phyloP scores from a whole-genome alignment of 2,329 filamentous ascomycete genomes.

The Tolypocladium guangdongense region DNA sequence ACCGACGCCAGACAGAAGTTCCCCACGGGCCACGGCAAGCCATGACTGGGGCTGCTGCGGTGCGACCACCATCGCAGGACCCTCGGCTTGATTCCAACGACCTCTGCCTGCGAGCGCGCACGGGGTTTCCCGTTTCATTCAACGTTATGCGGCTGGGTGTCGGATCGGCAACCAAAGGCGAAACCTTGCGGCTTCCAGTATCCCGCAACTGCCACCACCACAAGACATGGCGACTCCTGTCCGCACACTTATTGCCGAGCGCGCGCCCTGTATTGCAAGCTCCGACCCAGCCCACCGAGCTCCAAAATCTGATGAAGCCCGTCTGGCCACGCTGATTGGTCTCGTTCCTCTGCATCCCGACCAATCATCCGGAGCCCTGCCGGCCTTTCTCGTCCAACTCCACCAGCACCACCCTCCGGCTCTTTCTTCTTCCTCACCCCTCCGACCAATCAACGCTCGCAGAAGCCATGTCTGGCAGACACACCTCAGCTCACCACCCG shows the following conservation, averaged over 20 bases:
- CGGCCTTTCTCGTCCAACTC: conserved; percentile 6
- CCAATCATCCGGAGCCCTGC: not conserved
- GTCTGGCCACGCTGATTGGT: not conserved
- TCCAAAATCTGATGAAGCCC: not conserved
- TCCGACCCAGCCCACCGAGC: not conserved
- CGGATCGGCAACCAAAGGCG: not conserved
- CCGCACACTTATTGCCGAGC: not conserved
- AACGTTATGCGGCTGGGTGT: not conserved
- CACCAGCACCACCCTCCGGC: conserved; percentile 12
- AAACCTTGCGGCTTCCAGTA: not conserved
- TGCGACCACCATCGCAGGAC: not conserved
- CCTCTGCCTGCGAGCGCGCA: not conserved
- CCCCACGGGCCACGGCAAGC: not conserved
- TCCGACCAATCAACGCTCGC: conserved; percentile 18
- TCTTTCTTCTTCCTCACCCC: not conserved
- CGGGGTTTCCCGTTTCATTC: not conserved
- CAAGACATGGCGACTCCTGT: not conserved
- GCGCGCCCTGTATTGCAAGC: not conserved
- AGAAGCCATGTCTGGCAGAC: conserved; percentile 17
- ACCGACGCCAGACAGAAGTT: conserved; percentile 3
- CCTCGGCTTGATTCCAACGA: not conserved
- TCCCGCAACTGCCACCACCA: not conserved
- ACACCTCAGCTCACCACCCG: conserved; percentile 21
- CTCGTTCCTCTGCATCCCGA: not conserved
- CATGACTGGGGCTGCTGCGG: not conserved